Evolutionary conservation across 768 basidiomycete genomes (phyloP), one percentile per base, ranked within the genome.

Genomic region (Macrocybe gigantea): DNA sequence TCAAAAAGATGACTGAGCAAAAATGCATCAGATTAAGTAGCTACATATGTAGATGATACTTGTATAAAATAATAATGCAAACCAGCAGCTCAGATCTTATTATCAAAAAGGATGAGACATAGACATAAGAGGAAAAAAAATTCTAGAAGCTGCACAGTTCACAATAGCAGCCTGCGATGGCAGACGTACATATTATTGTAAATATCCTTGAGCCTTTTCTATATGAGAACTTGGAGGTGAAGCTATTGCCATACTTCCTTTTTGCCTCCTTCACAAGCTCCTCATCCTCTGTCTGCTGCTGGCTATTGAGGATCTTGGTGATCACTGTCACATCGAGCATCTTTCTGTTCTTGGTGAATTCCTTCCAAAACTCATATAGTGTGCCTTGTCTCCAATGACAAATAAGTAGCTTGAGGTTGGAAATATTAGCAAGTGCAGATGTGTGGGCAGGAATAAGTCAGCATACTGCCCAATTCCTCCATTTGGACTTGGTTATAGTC

Each of bases 381-480:
- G 53, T 52, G 32, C 50, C 44, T 10, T 34, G 11, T 5, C 51
- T 45, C 33, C 47, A 61, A 33, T 37, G 39, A 14, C 52, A 49
- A 14, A 59, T 36, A 11, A 59, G n/a, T 22, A 32, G 54, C 49
- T 54, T 57, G 31, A 6, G 15, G 29, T 41, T 34, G 40, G 22
- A 36, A 36, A 22, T 10, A 10, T 2, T n/a, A 10, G 6, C 9
- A 37, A 6, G 33, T 11, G 36, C 41, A 44, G 1, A 14, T 9
- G 37, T 31, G 8, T 40, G 48, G 30, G 15, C n/a, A 8, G 33
- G n/a, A 6, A 33, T 33, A 10, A 5, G 36, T 11, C 5, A 5
- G 12, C 33, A 5, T 46, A 60, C 65, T 56, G 53, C 53, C 62
- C 62, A 64, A 7, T 60, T 45, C 8, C 42, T 48, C 57, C 58